A percentile compares a stretch with the other conserved stretches of the same genome.
Evolutionary conservation across 148 eudicot species (phyloP).

Genomic region (Selenicereus undatus): DNA sequence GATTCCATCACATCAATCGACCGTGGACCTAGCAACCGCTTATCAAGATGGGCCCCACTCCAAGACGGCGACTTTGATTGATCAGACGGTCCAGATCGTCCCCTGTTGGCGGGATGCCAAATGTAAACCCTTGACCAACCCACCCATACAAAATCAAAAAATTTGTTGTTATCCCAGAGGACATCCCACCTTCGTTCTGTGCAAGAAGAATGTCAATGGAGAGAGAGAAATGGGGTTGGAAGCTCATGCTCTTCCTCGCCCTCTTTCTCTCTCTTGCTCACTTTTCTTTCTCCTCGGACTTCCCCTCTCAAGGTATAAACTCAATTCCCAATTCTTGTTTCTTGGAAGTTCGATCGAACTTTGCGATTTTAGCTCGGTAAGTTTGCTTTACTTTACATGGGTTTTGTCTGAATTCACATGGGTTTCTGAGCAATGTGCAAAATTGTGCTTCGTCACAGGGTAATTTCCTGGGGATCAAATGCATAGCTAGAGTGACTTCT

Average conservation of each 20-base stretch:
- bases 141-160: background rate
- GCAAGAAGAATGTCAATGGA: slow-evolving; percentile 23
- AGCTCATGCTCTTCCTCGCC: background rate
- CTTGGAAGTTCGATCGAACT: background rate
- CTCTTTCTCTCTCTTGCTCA: slow-evolving; percentile 10
- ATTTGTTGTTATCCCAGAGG: background rate
- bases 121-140: background rate
- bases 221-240: slow-evolving; percentile 15
- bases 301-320: slow-evolving; percentile 31
- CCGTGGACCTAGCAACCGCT: slow-evolving; percentile 7
- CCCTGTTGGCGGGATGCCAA: background rate
- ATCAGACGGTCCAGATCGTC: slow-evolving; percentile 14
- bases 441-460: background rate
- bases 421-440: background rate
- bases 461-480: background rate
- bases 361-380: background rate
- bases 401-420: background rate
- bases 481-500: too few relatives aligned
- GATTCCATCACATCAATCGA: slow-evolving; percentile 6
- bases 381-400: background rate
- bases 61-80: background rate
- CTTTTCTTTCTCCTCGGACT: slow-evolving; percentile 16
- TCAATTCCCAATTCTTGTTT: background rate
- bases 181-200: background rate
- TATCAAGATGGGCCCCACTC: background rate